A percentile compares a stretch with the other conserved stretches of the same genome.
Conservation (phyloP, 2,329 filamentous ascomycete genomes). For the Tolypocladium ophioglossoides region DNA sequence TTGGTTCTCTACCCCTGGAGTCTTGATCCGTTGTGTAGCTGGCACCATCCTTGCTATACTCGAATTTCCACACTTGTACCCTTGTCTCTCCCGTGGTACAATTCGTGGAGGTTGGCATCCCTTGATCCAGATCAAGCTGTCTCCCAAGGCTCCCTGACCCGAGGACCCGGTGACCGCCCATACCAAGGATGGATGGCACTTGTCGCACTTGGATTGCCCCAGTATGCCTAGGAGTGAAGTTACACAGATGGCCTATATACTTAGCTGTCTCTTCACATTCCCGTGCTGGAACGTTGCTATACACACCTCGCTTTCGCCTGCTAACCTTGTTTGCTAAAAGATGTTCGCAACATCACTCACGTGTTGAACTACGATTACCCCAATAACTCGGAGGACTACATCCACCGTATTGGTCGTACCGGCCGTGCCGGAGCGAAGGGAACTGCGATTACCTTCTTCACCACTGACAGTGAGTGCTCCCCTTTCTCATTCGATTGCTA, state of each 20-base stretch:
- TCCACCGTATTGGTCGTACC: constrained; percentile 92
- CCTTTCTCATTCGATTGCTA: background rate
- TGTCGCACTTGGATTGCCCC: constrained; percentile 49
- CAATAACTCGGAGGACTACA: constrained; percentile 98
- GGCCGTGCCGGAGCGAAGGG: constrained; percentile 89
- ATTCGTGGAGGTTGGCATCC: constrained; percentile 64
- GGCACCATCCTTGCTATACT: constrained; percentile 49
- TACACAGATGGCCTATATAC: constrained; percentile 38
- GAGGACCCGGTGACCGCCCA: constrained; percentile 46
- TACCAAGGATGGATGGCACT: constrained; percentile 40
- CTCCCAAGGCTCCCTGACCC: constrained; percentile 46
- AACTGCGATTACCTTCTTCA: constrained; percentile 97
- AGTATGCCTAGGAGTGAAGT: constrained; percentile 44
- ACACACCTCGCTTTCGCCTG: constrained; percentile 41
- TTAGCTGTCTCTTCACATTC: constrained; percentile 34
- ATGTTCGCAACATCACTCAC: constrained; percentile 99
- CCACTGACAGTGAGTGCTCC: constrained; percentile 86
- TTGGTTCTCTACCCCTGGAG: constrained; percentile 70
- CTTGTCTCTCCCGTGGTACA: constrained; percentile 51
- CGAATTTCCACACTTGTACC: constrained; percentile 68
- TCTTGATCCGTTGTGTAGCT: constrained; percentile 57
- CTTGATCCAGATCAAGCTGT: constrained; percentile 67
- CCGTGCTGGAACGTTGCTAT: constrained; percentile 54
- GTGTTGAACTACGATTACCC: constrained; percentile 99
- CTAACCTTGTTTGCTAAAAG: constrained; percentile 74